These are phyloP conservation scores for Penicillium simplicissimum DNA, from an alignment of 495 filamentous ascomycete genomes.

Conservation along the genomic window DNA sequence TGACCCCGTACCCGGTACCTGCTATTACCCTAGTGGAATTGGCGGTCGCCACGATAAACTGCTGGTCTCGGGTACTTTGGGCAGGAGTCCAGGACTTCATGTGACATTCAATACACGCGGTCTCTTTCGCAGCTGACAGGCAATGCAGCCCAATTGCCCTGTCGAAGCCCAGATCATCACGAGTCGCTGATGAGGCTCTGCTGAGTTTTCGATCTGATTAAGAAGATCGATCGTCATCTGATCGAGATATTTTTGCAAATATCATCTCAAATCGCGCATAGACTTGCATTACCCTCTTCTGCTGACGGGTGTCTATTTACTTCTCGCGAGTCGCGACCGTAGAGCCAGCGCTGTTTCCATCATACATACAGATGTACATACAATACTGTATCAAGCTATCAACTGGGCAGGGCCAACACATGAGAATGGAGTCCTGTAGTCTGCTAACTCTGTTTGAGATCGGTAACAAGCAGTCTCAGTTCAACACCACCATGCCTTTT, in stretches of 20 bases:
- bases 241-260: neutral
- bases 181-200: neutral
- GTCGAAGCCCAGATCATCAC: neutral
- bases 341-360: neutral
- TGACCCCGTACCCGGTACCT: slow-evolving; percentile 16
- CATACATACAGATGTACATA: neutral
- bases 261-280: neutral
- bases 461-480: neutral
- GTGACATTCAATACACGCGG: neutral
- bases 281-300: neutral
- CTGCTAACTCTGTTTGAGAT: neutral
- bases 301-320: neutral
- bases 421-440: neutral
- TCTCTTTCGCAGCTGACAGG: neutral
- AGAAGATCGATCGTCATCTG: neutral
- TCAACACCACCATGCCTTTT: neutral
- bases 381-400: neutral
- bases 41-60: neutral
- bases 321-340: slow-evolving; percentile 1
- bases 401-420: neutral
- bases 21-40: neutral
- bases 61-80: slow-evolving; percentile 2
- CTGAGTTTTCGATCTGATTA: neutral
- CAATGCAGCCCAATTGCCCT: neutral
- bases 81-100: neutral